Evolutionary conservation across 2,329 filamentous ascomycete species (phyloP).

Genomic region (Dothiorella sarmentorum): DNA sequence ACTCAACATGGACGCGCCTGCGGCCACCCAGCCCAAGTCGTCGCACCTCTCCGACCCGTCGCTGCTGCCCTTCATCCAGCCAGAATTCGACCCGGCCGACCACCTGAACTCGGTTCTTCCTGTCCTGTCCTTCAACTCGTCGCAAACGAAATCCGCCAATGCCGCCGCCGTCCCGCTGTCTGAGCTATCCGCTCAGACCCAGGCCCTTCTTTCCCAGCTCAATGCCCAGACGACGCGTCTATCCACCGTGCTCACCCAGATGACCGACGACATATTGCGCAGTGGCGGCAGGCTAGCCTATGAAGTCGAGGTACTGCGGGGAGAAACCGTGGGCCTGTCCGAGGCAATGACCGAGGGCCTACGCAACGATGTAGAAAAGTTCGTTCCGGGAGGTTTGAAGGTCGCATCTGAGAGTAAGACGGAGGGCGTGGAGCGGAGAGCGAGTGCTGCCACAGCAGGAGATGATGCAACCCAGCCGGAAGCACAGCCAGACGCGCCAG

Average conservation of each 20-base stretch:
- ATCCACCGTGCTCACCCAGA: slow-evolving; percentile 74
- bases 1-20: not conserved
- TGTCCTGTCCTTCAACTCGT: slow-evolving; percentile 52
- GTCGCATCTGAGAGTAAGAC: not conserved
- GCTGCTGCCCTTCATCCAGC: slow-evolving; percentile 70
- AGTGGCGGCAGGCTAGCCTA: slow-evolving; percentile 87
- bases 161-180: slow-evolving; percentile 58
- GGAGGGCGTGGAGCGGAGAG: slow-evolving; percentile 36
- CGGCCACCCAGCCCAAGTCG: slow-evolving; percentile 25
- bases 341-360: slow-evolving; percentile 74
- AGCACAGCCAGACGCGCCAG: slow-evolving; percentile 35
- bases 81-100: slow-evolving; percentile 76
- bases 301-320: slow-evolving; percentile 88
- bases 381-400: slow-evolving; percentile 54
- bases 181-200: slow-evolving; percentile 77
- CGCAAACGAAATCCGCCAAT: slow-evolving; percentile 36
- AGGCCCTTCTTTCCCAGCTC: slow-evolving; percentile 80
- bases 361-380: slow-evolving; percentile 67
- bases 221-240: slow-evolving; percentile 84
- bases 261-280: slow-evolving; percentile 92
- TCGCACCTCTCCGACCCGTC: slow-evolving; percentile 67
- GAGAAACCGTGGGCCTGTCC: slow-evolving; percentile 76
- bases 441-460: slow-evolving; percentile 26
- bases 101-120: slow-evolving; percentile 82
- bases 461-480: not conserved